phyloP scores from a whole-genome alignment of 106 monocot species.

The Platanthera guangdongensis region DNA sequence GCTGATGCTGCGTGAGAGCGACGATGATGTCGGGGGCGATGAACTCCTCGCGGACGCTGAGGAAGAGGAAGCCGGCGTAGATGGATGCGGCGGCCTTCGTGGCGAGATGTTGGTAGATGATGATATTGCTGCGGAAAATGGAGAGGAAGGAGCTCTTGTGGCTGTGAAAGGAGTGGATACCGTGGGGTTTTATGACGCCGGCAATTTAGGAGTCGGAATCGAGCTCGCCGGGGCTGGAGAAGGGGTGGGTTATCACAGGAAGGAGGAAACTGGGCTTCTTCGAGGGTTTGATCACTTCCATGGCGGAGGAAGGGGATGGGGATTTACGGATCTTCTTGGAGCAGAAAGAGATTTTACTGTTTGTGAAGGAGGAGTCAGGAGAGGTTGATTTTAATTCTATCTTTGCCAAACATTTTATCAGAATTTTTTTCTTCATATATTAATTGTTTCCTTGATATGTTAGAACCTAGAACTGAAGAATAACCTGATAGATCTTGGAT shows the following conservation, averaged over 20 bases:
- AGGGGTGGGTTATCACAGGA: constrained; percentile 28
- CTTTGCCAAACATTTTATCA: no score
- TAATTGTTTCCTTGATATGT: no score
- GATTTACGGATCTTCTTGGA: no score
- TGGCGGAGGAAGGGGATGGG: no score
- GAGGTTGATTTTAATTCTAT: no score
- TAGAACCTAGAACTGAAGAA: no score
- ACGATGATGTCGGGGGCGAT: constrained; percentile 56
- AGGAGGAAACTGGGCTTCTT: not conserved
- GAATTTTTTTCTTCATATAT: no score
- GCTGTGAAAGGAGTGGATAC: constrained; percentile 33
- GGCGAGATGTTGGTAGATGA: constrained; percentile 83
- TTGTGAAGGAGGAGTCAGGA: no score
- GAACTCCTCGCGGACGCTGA: constrained; percentile 51
- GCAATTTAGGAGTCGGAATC: constrained; percentile 46
- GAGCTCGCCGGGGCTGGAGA: constrained; percentile 55
- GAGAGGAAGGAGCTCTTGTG: constrained; percentile 65
- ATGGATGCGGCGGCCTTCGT: constrained; percentile 75
- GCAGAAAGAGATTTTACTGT: no score
- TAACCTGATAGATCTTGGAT: no score
- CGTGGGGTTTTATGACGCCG: constrained; percentile 42
- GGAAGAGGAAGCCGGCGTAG: constrained; percentile 65
- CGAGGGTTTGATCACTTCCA: no score
- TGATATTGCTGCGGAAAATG: constrained; percentile 70
- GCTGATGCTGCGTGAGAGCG: constrained; percentile 43